phyloP scores from a whole-genome alignment of 139 green algal species.

The Volvox reticuliferus region DNA sequence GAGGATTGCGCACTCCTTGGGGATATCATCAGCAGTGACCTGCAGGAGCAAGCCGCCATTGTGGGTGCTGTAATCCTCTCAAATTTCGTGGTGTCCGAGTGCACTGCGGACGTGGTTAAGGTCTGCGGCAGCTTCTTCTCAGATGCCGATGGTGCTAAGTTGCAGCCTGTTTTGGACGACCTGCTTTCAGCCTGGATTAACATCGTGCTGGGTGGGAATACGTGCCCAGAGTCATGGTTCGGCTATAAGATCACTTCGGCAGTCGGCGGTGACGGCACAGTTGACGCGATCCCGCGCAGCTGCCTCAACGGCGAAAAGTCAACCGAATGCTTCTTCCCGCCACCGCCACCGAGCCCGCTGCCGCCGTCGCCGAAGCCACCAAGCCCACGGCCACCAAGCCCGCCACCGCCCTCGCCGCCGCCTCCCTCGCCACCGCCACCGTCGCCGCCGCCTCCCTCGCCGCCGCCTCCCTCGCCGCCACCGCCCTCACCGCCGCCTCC shows the following conservation, averaged over 20 bases:
- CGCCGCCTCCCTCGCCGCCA: background rate
- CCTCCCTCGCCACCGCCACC: background rate
- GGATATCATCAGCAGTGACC: background rate
- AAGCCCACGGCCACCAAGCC: background rate
- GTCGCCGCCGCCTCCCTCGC: background rate
- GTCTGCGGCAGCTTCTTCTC: slow-evolving; percentile 19
- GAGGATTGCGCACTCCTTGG: background rate
- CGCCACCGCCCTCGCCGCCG: background rate
- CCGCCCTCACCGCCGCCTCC: background rate
- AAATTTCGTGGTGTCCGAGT: background rate
- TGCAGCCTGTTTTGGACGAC: background rate
- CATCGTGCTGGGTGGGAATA: background rate
- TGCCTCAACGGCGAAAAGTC: background rate
- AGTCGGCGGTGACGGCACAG: background rate
- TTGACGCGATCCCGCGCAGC: background rate
- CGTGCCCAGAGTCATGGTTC: background rate
- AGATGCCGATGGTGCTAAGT: background rate
- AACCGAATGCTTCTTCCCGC: background rate
- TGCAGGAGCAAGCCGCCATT: background rate
- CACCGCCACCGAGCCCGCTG: background rate
- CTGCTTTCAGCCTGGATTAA: background rate
- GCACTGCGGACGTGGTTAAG: background rate
- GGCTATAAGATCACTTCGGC: background rate
- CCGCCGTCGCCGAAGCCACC: background rate
- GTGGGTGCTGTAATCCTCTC: background rate